Evolutionary conservation across 2,329 filamentous ascomycete genomes (phyloP), one percentile per base, ranked within the genome.

Genomic region (Phaeoacremonium minimum): DNA sequence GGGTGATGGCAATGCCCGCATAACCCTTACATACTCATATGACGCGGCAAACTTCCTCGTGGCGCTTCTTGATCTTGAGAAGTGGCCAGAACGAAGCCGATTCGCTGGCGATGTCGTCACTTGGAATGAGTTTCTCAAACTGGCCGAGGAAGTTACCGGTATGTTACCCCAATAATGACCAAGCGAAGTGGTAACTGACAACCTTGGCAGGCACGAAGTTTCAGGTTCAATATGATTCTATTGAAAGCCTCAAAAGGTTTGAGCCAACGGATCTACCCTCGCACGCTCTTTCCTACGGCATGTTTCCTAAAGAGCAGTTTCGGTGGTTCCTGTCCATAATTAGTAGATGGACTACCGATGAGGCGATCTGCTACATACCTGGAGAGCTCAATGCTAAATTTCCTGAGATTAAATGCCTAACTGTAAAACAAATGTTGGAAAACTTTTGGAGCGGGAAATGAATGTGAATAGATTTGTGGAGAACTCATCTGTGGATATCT

Each of bases 21-120:
- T 69, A 6, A 50, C 58, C 4, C 67, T 73, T 47, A 75, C 71
- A 0, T 67, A 74, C 45, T 69, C 63, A 2, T 51, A 51, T 6
- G 72, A 77, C 45, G 53, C 77, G 28, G 71, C 63, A 5, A 59
- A 50, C 22, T 74, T 69, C 37, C 56, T 73, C 7, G 62, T 58
- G 8, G 58, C 56, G 5, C 38, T 58, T 5, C 44, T 76, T 7
- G 58, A 61, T n/a, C 41, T 66, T 15, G 45, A 60, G 4, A 56
- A 55, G 16, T 75, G 72, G 71, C 61, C 66, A 4, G 53, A 60
- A 22, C 47, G 53, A 9, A 48, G 57, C 5, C 52, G 42, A 22
- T 41, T 64, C 33, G 43, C 62, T 46, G 64, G 65, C 1, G 67
- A 70, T 37, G 56, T 56, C 28, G 38, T 65, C n/a, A 67, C 64